Conservation (phyloP, 805 yeast species). For the Metschnikowia continentalis region DNA sequence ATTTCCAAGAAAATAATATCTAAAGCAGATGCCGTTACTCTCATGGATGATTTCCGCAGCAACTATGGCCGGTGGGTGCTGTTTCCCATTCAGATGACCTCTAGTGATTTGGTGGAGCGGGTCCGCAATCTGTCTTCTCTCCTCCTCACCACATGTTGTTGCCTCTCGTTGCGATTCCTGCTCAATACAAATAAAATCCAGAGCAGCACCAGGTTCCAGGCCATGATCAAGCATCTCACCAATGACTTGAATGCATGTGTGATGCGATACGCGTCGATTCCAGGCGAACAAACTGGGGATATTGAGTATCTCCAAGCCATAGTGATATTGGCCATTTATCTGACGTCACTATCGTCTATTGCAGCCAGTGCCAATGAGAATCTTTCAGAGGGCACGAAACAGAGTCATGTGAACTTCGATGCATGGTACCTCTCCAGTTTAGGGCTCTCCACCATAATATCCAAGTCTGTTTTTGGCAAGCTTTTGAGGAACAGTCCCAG, state of each 20-base stretch:
- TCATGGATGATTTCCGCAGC: slow-evolving; percentile 56
- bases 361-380: slow-evolving; percentile 13
- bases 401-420: slow-evolving; percentile 44
- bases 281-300: slow-evolving; percentile 17
- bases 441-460: slow-evolving; percentile 59
- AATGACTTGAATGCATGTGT: slow-evolving; percentile 46
- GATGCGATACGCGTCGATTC: slow-evolving; percentile 27
- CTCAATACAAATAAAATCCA: slow-evolving; percentile 23
- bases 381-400: background rate
- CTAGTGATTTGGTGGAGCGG: slow-evolving; percentile 45
- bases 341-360: slow-evolving; percentile 52
- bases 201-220: slow-evolving; percentile 32
- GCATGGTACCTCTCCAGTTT: slow-evolving; percentile 66
- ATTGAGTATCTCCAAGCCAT: slow-evolving; percentile 67
- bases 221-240: slow-evolving; percentile 43
- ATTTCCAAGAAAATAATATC: slow-evolving; percentile 48
- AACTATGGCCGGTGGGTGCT: slow-evolving; percentile 78
- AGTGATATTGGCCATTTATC: slow-evolving; percentile 61
- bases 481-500: slow-evolving; percentile 13
- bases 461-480: slow-evolving; percentile 46
- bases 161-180: slow-evolving; percentile 54
- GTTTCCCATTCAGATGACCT: slow-evolving; percentile 52
- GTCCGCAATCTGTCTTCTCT: slow-evolving; percentile 54
- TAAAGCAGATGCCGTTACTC: slow-evolving; percentile 42
- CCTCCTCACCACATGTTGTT: slow-evolving; percentile 62